Percentiles rank a stretch among this genome's conserved stretches.
Conservation (phyloP, 1,139 yeast species). For the Suhomyces ambrosiae region DNA sequence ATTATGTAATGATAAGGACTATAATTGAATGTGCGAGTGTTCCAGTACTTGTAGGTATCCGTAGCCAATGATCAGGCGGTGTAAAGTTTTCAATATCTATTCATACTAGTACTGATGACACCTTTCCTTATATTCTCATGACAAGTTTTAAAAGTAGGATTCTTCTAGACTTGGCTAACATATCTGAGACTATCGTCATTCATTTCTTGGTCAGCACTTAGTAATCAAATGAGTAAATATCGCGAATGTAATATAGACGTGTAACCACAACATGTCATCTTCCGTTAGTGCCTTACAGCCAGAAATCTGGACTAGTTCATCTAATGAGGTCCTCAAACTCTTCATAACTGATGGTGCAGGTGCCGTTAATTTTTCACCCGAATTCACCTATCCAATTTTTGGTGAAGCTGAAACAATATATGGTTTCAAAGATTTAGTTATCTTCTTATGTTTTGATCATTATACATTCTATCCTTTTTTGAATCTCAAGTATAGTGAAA, state of each 20-base stretch:
- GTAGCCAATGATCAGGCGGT: too few relatives aligned
- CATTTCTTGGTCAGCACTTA: constrained; percentile 3
- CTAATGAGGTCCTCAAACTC: constrained; percentile 20
- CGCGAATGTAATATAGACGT: constrained; percentile 3
- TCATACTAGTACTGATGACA: too few relatives aligned
- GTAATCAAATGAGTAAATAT: not conserved
- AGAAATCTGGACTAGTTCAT: constrained; percentile 21
- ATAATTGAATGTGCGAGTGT: too few relatives aligned
- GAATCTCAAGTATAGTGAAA: constrained; percentile 57
- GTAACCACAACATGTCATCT: constrained; percentile 9
- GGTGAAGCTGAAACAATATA: constrained; percentile 89
- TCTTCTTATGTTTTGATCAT: constrained; percentile 50
- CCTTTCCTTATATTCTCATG: too few relatives aligned
- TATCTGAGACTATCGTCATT: too few relatives aligned
- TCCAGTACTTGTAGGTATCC: too few relatives aligned
- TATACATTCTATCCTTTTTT: constrained; percentile 49
- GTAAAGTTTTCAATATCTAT: too few relatives aligned
- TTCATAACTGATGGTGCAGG: constrained; percentile 54
- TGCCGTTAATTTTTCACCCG: constrained; percentile 62
- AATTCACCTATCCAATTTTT: constrained; percentile 87
- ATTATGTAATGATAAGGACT: too few relatives aligned
- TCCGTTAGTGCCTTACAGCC: constrained; percentile 19
- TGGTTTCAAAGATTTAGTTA: constrained; percentile 73
- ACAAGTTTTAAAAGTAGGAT: too few relatives aligned
- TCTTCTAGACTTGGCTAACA: too few relatives aligned